Evolutionary conservation across 139 green algal species (phyloP).

Genomic region (Gonium pectorale): DNA sequence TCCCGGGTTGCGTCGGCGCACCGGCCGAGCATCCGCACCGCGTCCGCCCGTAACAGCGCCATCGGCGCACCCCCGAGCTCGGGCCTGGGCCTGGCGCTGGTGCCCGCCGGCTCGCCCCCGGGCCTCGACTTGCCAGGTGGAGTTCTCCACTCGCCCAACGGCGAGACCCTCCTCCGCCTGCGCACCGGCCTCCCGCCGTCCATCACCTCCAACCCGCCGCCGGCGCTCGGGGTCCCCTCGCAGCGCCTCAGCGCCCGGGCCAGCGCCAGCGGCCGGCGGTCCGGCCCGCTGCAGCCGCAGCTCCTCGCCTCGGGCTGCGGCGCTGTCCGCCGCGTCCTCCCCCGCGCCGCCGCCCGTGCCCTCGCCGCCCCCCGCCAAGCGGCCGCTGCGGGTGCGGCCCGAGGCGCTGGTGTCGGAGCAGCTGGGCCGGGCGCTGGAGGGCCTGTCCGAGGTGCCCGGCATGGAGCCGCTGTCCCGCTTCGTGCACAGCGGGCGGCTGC

Average conservation of each 20-base stretch:
- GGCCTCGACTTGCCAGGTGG: not conserved
- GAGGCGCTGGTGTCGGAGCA: constrained; percentile 24
- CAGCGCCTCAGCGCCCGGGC: not conserved
- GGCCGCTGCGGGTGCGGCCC: constrained; percentile 1
- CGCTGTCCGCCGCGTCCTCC: not conserved
- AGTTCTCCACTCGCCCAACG: not conserved
- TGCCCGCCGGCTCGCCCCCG: not conserved
- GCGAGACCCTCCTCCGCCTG: constrained; percentile 2
- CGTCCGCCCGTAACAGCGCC: not conserved
- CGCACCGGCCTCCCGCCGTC: constrained; percentile 6
- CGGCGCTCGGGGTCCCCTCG: too few relatives aligned
- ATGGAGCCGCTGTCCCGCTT: constrained; percentile 23
- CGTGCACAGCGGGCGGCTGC: not conserved
- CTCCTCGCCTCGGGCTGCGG: not conserved
- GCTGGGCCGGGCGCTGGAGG: constrained; percentile 6
- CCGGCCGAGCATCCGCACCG: not conserved
- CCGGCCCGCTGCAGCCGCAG: not conserved
- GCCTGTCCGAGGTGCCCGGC: constrained; percentile 4
- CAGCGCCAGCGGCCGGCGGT: not conserved
- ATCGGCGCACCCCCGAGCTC: too few relatives aligned
- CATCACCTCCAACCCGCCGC: not conserved
- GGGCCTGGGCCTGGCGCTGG: constrained; percentile 7
- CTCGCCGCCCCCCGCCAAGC: not conserved
- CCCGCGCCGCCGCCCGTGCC: not conserved
- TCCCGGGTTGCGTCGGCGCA: not conserved